Percentiles rank a stretch among this genome's conserved stretches.
Evolutionary conservation across 2,329 filamentous ascomycete genomes (phyloP).

Genomic region (Arthrobotrys iridis): DNA sequence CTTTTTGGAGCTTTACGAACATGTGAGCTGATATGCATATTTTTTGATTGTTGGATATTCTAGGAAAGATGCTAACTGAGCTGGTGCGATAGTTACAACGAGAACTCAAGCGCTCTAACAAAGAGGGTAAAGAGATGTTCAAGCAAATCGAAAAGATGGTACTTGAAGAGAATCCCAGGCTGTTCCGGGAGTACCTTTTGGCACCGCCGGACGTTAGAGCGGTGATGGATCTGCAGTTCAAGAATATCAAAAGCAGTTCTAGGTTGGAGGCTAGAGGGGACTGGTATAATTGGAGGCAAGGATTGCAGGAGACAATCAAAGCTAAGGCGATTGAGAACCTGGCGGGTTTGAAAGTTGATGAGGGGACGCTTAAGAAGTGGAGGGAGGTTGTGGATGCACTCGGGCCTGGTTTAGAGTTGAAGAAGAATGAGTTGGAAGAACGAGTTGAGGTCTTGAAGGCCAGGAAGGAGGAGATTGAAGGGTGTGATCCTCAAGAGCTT

Average conservation of each 20-base stretch:
- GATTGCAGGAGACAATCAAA: slow-evolving; percentile 82
- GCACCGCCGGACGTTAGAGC: slow-evolving; percentile 83
- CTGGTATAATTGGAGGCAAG: slow-evolving; percentile 98
- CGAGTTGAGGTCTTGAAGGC: slow-evolving; percentile 76
- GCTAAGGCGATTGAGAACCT: slow-evolving; percentile 80
- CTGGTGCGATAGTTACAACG: slow-evolving; percentile 73
- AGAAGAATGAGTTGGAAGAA: slow-evolving; percentile 70
- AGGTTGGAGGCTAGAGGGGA: slow-evolving; percentile 90
- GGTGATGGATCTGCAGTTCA: slow-evolving; percentile 95
- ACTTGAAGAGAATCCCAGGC: slow-evolving; percentile 84
- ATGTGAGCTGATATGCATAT: slow-evolving; percentile 73
- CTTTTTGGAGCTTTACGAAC: slow-evolving; percentile 92
- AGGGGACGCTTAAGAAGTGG: slow-evolving; percentile 72
- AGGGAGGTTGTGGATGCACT: slow-evolving; percentile 74
- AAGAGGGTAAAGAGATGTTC: slow-evolving; percentile 87
- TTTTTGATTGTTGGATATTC: too few relatives aligned
- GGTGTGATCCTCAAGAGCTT: slow-evolving; percentile 82
- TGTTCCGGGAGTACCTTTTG: slow-evolving; percentile 90
- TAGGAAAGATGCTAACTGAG: too few relatives aligned
- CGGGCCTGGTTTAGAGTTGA: slow-evolving; percentile 72
- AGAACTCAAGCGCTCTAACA: slow-evolving; percentile 96
- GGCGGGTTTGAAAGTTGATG: slow-evolving; percentile 79
- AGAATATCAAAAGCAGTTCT: slow-evolving; percentile 94
- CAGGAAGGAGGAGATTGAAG: slow-evolving; percentile 77
- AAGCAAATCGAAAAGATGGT: slow-evolving; percentile 90